A percentile compares a stretch with the other conserved stretches of the same genome.
phyloP scores from a whole-genome alignment of 139 green algal genomes.

The Chlorella sp. region DNA sequence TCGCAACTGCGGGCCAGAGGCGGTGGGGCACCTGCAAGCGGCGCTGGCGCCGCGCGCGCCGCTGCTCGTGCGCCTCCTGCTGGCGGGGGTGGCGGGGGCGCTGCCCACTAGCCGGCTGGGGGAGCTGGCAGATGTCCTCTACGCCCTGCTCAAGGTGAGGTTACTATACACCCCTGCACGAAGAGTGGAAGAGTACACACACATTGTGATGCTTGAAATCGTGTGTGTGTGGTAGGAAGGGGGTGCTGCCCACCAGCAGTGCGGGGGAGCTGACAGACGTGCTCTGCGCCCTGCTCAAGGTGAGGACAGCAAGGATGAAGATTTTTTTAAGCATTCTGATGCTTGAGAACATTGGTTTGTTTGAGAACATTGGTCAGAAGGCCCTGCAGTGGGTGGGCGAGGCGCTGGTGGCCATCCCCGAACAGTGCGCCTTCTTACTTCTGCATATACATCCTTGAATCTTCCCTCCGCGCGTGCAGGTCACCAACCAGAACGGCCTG shows the following conservation, averaged over 20 bases:
- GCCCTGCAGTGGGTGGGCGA: conserved; percentile 61
- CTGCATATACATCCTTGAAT: neutral
- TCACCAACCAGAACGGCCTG: conserved; percentile 41
- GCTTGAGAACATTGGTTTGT: too few species aligned
- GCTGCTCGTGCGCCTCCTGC: conserved; percentile 56
- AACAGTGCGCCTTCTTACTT: too few species aligned
- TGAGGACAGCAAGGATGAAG: too few species aligned
- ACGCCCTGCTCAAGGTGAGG: conserved; percentile 58
- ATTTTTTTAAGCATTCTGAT: too few species aligned
- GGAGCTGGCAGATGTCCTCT: conserved; percentile 60
- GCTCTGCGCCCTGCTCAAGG: conserved; percentile 64
- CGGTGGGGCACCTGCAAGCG: conserved; percentile 43
- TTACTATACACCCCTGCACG: neutral
- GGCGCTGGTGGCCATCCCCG: too few species aligned
- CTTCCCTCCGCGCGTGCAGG: conserved; percentile 7
- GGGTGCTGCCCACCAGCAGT: conserved; percentile 58
- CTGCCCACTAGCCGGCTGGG: conserved; percentile 56
- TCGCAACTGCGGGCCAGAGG: conserved; percentile 21
- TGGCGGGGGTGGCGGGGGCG: conserved; percentile 62
- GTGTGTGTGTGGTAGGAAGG: too few species aligned
- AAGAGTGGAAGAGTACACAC: too few species aligned
- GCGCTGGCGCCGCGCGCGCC: conserved; percentile 48
- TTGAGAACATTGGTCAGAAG: conserved; percentile 15
- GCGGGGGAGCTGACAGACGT: conserved; percentile 55
- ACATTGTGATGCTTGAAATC: too few species aligned